A percentile compares a stretch with the other conserved stretches of the same genome.
Evolutionary conservation across 352 stramenopile genomes (phyloP).

Genomic region (Globisporangium parvum): DNA sequence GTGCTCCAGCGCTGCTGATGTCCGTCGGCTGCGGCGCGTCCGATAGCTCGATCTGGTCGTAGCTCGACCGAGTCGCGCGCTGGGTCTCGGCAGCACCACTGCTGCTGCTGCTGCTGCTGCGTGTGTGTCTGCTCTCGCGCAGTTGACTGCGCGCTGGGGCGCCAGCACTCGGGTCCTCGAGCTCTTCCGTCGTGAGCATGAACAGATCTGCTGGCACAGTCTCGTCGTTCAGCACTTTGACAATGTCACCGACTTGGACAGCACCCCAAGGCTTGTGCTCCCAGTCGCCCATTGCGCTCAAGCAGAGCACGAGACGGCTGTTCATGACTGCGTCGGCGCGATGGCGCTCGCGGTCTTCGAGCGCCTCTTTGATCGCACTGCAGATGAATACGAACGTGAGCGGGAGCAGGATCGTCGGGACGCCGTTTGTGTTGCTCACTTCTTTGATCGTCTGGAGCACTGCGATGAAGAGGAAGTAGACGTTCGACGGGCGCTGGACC

Average conservation of each 20-base stretch:
- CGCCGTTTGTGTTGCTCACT: constrained; percentile 82
- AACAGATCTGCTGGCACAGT: constrained; percentile 71
- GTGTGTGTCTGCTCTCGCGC: neutral
- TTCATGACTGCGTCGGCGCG: constrained; percentile 69
- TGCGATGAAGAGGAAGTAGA: constrained; percentile 86
- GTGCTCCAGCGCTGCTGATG: constrained; percentile 7
- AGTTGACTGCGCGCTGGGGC: neutral
- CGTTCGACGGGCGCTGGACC: constrained; percentile 65
- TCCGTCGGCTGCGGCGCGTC: neutral
- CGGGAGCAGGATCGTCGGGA: constrained; percentile 73
- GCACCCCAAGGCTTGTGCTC: constrained; percentile 54
- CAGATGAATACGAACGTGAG: constrained; percentile 76
- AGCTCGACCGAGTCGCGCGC: neutral
- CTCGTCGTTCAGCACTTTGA: constrained; percentile 66
- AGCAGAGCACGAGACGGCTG: constrained; percentile 41
- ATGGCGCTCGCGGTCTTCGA: constrained; percentile 81
- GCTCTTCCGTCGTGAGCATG: constrained; percentile 44
- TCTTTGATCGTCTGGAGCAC: constrained; percentile 76
- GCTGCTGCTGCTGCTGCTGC: neutral
- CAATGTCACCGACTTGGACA: constrained; percentile 71
- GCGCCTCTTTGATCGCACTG: constrained; percentile 71
- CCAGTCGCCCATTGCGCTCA: constrained; percentile 42
- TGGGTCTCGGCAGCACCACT: neutral
- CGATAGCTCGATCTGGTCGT: constrained; percentile 12
- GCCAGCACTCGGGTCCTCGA: constrained; percentile 41